Conservation (phyloP, 106 monocot genomes). For the Dioscorea dumetorum region DNA sequence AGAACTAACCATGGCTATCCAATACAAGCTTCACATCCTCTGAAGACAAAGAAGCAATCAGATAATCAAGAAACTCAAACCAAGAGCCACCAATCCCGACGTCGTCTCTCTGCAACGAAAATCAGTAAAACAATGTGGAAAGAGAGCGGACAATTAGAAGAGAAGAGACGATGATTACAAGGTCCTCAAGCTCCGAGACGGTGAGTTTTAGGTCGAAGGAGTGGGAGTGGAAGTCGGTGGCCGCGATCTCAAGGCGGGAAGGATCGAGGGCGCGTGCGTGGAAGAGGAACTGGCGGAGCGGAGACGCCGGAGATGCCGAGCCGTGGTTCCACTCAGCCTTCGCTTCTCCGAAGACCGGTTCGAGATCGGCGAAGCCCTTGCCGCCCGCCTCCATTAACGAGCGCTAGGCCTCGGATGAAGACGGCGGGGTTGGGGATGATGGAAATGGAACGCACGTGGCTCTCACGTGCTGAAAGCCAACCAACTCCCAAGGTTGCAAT, state of each 20-base stretch:
- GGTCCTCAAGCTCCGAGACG: constrained; percentile 38
- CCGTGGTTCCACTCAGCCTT: constrained; percentile 17
- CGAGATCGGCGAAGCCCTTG: constrained; percentile 35
- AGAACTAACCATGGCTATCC: constrained; percentile 14
- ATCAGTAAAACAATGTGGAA: background rate
- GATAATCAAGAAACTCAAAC: constrained; percentile 64
- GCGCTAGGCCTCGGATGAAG: background rate
- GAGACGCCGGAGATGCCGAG: background rate
- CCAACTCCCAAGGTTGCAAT: no score
- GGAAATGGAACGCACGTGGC: no score
- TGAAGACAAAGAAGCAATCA: constrained; percentile 39
- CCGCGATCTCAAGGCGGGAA: constrained; percentile 28
- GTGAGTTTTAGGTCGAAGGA: constrained; percentile 33
- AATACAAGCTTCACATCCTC: constrained; percentile 37
- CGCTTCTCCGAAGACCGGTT: constrained; percentile 26
- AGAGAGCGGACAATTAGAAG: background rate
- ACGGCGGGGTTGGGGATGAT: background rate
- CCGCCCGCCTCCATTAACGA: constrained; percentile 26
- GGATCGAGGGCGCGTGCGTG: constrained; percentile 28
- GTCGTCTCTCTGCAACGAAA: constrained; percentile 56
- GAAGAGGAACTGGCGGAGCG: constrained; percentile 31
- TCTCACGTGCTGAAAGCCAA: no score
- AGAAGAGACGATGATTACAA: constrained; percentile 19
- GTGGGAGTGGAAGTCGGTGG: constrained; percentile 43
- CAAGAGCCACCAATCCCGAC: constrained; percentile 67